Percentiles rank a stretch among this genome's conserved stretches.
Conservation (phyloP, 495 filamentous ascomycete species). For the Evernia prunastri region DNA sequence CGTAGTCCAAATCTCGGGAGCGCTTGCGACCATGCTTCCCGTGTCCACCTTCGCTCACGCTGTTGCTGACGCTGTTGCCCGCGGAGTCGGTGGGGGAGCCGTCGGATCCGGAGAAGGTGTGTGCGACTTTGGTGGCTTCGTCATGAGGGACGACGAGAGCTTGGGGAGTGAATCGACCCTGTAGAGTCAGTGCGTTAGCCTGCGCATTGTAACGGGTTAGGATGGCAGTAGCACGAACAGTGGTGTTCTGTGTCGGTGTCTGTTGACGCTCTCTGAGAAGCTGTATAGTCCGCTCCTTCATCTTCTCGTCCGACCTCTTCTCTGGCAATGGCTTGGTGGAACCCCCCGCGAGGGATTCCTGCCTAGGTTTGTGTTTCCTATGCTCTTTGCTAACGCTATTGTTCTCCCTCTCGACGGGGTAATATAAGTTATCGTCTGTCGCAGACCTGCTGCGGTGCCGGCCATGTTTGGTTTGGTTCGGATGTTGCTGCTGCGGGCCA, state of each 20-base stretch:
- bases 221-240: neutral
- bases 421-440: constrained; percentile 18
- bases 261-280: constrained; percentile 21
- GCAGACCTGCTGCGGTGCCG: constrained; percentile 24
- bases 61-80: constrained; percentile 15
- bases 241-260: constrained; percentile 14
- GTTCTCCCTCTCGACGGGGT: constrained; percentile 14
- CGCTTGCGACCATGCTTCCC: constrained; percentile 19
- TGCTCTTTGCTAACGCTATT: constrained; percentile 19
- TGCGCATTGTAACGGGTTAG: neutral
- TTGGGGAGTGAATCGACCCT: constrained; percentile 15
- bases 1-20: constrained; percentile 25
- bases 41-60: constrained; percentile 14
- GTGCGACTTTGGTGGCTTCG: constrained; percentile 21
- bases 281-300: constrained; percentile 16
- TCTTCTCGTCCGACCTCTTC: constrained; percentile 11
- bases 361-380: constrained; percentile 16
- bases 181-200: constrained; percentile 7
- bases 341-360: constrained; percentile 17
- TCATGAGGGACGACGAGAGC: constrained; percentile 10
- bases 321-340: constrained; percentile 19
- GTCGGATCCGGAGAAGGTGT: constrained; percentile 16
- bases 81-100: constrained; percentile 22
- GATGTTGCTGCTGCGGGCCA: constrained; percentile 2
- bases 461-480: constrained; percentile 9